Base-by-base conservation (phyloP, 106 monocot species). In the Acorus gramineus region DNA sequence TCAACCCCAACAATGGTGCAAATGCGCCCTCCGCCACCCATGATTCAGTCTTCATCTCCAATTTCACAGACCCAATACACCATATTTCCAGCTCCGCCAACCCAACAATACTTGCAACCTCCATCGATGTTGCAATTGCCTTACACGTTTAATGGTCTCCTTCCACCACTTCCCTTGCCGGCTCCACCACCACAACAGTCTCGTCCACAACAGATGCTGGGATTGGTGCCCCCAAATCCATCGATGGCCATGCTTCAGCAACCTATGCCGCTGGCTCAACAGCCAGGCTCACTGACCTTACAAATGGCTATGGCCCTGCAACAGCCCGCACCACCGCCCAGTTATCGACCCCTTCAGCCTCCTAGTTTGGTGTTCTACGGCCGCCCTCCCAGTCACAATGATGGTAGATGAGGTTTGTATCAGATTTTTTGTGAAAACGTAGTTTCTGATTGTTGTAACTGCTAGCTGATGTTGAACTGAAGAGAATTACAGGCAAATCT, bases 311-410 rank as follows among this genome's bases (percentile, higher is more conserved):
- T 81, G 14, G 57, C 61, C 2, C 69, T 52, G 1, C 80, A 70
- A 42, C 79, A 14, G 11, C 60, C 73, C 5, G 69, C 75, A 4
- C 74, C 75, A n/a, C 80, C 55, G n/a, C 66, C 92, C 4, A 85
- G 81, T 78, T 98, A 80, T 66, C 70, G 91, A 59, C 86, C 90
- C 6, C 67, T 90, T 64, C 86, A 84, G 59, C 80, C 86, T 2
- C 90, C 94, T 11, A 74, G 72, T 14, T 84, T 98, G 83, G 69
- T 63, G 4, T 98, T 81, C 70, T 98, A 75, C 77, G 83, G 76
- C 42, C 78, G 28, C 28, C 28, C 28, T 1, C 72, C 45, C 85
- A 80, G 57, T 62, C 72, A 53, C 78, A 81, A 54, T 78, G 72
- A 88, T 28, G 28, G 28, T 28, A 28, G 28, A 28, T 28, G 28